Conservation (phyloP, 225 moss, liverwort and hornwort genomes). For the Marchantia paleacea region DNA sequence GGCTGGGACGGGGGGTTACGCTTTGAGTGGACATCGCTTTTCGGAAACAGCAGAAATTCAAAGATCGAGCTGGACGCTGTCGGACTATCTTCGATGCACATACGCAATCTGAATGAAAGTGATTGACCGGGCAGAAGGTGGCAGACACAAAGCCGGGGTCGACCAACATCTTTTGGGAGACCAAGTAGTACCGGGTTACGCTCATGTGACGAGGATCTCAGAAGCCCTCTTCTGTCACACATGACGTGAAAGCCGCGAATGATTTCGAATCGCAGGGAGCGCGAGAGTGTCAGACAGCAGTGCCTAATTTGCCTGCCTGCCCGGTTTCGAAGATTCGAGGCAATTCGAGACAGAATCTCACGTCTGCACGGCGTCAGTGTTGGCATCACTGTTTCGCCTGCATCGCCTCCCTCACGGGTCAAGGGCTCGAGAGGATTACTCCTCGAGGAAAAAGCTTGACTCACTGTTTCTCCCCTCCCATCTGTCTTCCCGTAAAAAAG, state of each 20-base stretch:
- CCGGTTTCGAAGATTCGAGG: background rate
- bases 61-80: background rate
- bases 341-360: background rate
- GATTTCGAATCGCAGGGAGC: background rate
- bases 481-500: background rate
- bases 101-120: background rate
- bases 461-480: background rate
- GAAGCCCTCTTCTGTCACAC: background rate
- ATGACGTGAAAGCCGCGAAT: background rate
- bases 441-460: background rate
- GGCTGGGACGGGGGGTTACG: background rate
- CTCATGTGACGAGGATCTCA: background rate
- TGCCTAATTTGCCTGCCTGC: background rate
- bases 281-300: background rate
- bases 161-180: conserved; percentile 3
- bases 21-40: background rate
- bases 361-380: background rate
- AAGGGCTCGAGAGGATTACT: too few relatives aligned
- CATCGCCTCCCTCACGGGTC: too few relatives aligned
- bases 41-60: background rate
- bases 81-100: background rate
- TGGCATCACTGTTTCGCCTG: background rate
- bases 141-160: background rate
- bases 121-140: background rate
- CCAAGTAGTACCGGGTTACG: background rate